Evolutionary conservation across 2,329 filamentous ascomycete genomes (phyloP).

Genomic region (Cordyceps sp.): DNA sequence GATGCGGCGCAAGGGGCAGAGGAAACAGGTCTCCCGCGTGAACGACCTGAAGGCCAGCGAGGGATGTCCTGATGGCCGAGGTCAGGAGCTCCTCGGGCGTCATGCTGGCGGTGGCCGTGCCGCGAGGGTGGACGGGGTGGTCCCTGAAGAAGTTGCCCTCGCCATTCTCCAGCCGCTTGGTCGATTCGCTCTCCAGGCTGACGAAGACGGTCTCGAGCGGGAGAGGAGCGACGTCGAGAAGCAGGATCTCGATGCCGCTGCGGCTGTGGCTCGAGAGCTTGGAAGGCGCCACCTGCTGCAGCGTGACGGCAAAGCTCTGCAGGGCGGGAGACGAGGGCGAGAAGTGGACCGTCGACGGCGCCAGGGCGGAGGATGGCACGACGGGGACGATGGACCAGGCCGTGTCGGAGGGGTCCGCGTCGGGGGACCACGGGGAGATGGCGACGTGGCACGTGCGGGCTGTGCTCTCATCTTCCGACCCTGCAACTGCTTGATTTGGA

Average conservation of each 20-base stretch:
- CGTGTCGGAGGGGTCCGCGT: conserved; percentile 38
- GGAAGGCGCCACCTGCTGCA: conserved; percentile 60
- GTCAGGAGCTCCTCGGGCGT: conserved; percentile 41
- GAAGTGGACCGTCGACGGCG: conserved; percentile 66
- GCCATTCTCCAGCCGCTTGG: conserved; percentile 65
- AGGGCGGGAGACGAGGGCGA: conserved; percentile 56
- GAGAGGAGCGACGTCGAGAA: conserved; percentile 67
- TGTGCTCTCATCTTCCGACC: conserved; percentile 14
- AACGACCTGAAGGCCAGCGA: conserved; percentile 58
- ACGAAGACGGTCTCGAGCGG: conserved; percentile 76
- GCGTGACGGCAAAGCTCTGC: conserved; percentile 59
- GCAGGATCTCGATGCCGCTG: conserved; percentile 65
- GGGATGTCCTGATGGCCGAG: conserved; percentile 53
- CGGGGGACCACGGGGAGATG: conserved; percentile 57
- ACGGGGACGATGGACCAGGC: conserved; percentile 80
- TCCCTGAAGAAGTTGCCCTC: conserved; percentile 67
- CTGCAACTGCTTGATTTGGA: not conserved
- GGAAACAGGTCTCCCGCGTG: conserved; percentile 69
- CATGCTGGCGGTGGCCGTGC: conserved; percentile 16
- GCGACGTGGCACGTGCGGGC: conserved; percentile 45
- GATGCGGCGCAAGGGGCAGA: conserved; percentile 66
- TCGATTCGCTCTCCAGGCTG: conserved; percentile 63
- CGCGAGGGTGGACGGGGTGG: conserved; percentile 27
- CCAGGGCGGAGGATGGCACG: conserved; percentile 42
- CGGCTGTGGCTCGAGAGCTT: conserved; percentile 58